Conservation (phyloP, 2,329 filamentous ascomycete genomes). For the Exserohilum rostratum region DNA sequence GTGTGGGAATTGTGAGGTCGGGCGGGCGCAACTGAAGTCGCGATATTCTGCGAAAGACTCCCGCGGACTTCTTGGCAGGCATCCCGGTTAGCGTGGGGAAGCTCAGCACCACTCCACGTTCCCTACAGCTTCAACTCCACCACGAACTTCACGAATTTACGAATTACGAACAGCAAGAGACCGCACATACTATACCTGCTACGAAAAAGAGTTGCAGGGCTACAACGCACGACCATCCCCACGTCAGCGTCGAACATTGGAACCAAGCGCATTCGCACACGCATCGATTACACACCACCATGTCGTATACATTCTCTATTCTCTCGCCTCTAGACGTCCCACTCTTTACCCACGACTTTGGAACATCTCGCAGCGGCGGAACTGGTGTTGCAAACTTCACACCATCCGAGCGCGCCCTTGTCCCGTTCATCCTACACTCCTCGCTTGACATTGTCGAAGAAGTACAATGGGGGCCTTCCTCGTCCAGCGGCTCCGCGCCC, state of each 20-base stretch:
- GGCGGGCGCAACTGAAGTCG: conserved; percentile 13
- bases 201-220: no score
- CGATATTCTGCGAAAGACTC: conserved; percentile 35
- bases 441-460: conserved; percentile 95
- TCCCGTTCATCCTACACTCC: conserved; percentile 96
- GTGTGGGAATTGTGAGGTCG: conserved; percentile 20
- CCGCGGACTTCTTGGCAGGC: conserved; percentile 40
- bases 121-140: not conserved
- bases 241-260: not conserved
- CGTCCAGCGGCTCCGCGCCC: conserved; percentile 34
- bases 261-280: not conserved
- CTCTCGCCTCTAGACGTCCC: conserved; percentile 95
- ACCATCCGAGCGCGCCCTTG: conserved; percentile 88
- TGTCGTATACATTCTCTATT: conserved; percentile 99
- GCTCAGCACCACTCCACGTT: conserved; percentile 13
- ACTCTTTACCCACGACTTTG: conserved; percentile 95
- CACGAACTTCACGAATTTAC: conserved; percentile 1
- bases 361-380: conserved; percentile 92
- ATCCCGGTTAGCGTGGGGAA: conserved; percentile 35
- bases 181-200: not conserved
- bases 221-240: not conserved
- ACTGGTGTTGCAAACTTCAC: conserved; percentile 89
- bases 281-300: conserved; percentile 46
- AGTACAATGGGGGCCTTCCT: conserved; percentile 77
- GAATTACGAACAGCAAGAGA: not conserved